Base-by-base conservation (phyloP, 2,329 filamentous ascomycete species). In the Penicillium sp. region DNA sequence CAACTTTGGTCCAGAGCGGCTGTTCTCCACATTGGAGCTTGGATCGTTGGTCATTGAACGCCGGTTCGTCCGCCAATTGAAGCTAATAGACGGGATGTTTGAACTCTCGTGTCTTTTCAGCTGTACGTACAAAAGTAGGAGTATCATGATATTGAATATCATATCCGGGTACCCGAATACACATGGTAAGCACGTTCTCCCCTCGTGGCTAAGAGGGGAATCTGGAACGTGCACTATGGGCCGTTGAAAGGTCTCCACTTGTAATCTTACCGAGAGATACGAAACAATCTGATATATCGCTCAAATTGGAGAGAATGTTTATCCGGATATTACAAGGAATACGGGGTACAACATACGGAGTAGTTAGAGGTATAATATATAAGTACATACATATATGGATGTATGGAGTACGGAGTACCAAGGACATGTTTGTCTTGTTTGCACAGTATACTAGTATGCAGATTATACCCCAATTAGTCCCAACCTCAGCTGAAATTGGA, bases 11-110 rank as follows among this genome's bases (percentile, higher is more conserved):
- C 57, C 60, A 62, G 59, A 61, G 55, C 55, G 17, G 54, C 47
- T 41, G 49, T 38, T 31, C 58, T 46, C 65, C 63, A 66, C 63
- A 31, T 59, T 57, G 45, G 59, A 59, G 63, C 60, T 63, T 50
- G 48, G 53, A 35, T 55, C 49, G 40, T 51, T 62, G 62, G 46
- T 51, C 13, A 15, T 4, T 55, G 47, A 45, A 49, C 38, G 47
- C 27, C 49, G 61, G 62, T 60, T 66, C 60, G 57, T 59, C 55
- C 7, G 29, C 12, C 42, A 31, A 50, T 43, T 50, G 49, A 43
- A 42, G 52, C 60, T 65, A 64, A 56, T 12, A 27, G 2, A 17
- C 46, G 56, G 63, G 54, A 63, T 57, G 37, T 41, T 25, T 29
- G 17, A n/a, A 8, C 17, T 35, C 2, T 35, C 31, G 12, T 33